A percentile compares a stretch with the other conserved stretches of the same genome.
Conservation (phyloP, 768 basidiomycete genomes). For the Hypholoma sublateritium region DNA sequence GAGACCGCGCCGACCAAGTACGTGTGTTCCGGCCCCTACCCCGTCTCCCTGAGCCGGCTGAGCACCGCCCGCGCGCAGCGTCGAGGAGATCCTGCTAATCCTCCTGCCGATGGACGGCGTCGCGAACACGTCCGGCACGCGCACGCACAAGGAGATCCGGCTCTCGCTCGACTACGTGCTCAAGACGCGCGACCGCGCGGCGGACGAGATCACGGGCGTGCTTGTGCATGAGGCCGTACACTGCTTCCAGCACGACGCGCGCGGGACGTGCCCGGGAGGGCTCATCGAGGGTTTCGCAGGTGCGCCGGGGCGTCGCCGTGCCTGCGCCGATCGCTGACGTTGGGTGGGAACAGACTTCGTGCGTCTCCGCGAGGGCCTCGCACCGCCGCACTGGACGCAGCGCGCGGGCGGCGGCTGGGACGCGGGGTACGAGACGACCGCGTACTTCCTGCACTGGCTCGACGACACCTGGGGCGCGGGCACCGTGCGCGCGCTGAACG, state of each 20-base stretch:
- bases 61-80: constrained; percentile 32
- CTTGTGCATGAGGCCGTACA: constrained; percentile 75
- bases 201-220: constrained; percentile 67
- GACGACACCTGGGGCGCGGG: constrained; percentile 6
- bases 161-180: constrained; percentile 64
- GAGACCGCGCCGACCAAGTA: constrained; percentile 36
- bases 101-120: constrained; percentile 68
- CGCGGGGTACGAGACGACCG: constrained; percentile 9
- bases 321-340: too few relatives aligned
- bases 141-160: constrained; percentile 66
- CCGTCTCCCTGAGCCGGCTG: background rate
- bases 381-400: constrained; percentile 9
- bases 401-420: constrained; percentile 1
- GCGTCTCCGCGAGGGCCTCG: constrained; percentile 7
- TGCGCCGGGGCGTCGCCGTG: constrained; percentile 30
- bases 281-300: constrained; percentile 80
- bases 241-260: constrained; percentile 68
- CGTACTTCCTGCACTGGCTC: constrained; percentile 11
- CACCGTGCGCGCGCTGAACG: background rate
- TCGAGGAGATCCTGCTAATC: constrained; percentile 52
- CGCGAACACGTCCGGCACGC: constrained; percentile 59
- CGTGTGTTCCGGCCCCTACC: constrained; percentile 14
- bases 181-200: constrained; percentile 35
- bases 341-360: constrained; percentile 16
- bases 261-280: constrained; percentile 60